These are phyloP conservation scores for Dactylonectria macrodidyma DNA, from an alignment of 2,329 filamentous ascomycete species.

Conservation along the genomic window DNA sequence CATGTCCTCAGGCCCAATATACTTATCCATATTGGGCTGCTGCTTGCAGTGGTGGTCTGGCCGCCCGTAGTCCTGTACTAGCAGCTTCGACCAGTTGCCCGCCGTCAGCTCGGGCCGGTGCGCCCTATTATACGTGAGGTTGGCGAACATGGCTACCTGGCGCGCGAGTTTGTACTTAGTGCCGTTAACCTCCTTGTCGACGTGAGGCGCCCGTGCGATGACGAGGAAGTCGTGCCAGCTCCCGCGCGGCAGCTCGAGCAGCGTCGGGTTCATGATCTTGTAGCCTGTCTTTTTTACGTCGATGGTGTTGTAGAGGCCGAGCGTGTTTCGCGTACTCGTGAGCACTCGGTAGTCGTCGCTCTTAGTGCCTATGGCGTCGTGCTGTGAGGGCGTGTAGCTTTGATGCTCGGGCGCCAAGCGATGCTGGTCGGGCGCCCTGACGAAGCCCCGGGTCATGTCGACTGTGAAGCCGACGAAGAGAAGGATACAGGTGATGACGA, in stretches of 20 bases:
- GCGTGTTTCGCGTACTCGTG: constrained; percentile 9
- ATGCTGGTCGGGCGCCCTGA: not conserved
- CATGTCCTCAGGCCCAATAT: constrained; percentile 44
- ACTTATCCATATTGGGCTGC: constrained; percentile 43
- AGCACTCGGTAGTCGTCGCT: constrained; percentile 10
- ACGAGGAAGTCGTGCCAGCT: constrained; percentile 10
- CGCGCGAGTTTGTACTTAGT: constrained; percentile 7
- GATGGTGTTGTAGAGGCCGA: constrained; percentile 17
- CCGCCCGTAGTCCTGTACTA: constrained; percentile 40
- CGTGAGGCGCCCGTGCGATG: constrained; percentile 4
- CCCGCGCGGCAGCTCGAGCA: constrained; percentile 8
- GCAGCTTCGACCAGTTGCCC: constrained; percentile 38
- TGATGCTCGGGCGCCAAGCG: not conserved
- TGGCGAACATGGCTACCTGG: constrained; percentile 20
- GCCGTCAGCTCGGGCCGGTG: constrained; percentile 4
- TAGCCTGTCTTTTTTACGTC: constrained; percentile 9
- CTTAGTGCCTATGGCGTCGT: not conserved
- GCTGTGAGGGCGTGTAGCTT: not conserved
- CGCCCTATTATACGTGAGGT: constrained; percentile 15
- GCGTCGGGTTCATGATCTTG: constrained; percentile 21
- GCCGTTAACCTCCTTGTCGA: constrained; percentile 10
- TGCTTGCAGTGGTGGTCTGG: constrained; percentile 43
- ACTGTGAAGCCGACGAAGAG: constrained; percentile 4
- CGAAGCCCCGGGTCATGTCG: not conserved
- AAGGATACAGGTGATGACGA: constrained; percentile 1